Evolutionary conservation across 1,139 yeast genomes (phyloP), one percentile per base, ranked within the genome.

Genomic region (Chernovozyma aurita): DNA sequence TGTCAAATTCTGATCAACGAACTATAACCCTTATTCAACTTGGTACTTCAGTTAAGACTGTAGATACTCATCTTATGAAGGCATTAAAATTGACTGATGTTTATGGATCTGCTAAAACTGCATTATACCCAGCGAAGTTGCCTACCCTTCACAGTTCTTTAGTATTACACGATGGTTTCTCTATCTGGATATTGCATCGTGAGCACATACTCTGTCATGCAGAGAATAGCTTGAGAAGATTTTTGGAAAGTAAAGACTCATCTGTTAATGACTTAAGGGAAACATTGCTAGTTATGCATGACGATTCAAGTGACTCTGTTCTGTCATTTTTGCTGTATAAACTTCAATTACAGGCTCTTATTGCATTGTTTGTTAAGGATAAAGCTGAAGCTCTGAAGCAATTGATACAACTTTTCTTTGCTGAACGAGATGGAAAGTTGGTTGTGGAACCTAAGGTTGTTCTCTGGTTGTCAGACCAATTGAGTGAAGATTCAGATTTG

Each of bases 361-460:
- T 20, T 20, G 22, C 9, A 7, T 20, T 20, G 22, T 7, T 6
- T 20, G 9, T 20, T 9, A 20, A 9, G 8, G 9, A 20, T 9
- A 9, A 20, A 9, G 9, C 22, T 20, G 22, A 20, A 6, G 22
- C 9, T 7, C 22, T 20, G 22, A 9, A 6, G 6, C 22, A 26
- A 8, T 26, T 6, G 28, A 13, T 26, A 8, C 6, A 26, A 16
- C 15, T 26, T 7, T 26, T 26, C 12, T 16, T 26, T 26, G 11
- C 28, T 14, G 14, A 17, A n/a, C 34, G 4, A 13, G 30, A 39
- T 13, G 50, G 49, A 4, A 36, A 37, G 3, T 39, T 50, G 8
- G 21, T 47, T 7, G 32, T 53, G 4, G 42, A 46, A 28, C 55
- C 59, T 1, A 30, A 36, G 5, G 41, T 53, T 18, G 39, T 52